Evolutionary conservation across 306 rosid genomes (phyloP).

Genomic region (Malus fusca): DNA sequence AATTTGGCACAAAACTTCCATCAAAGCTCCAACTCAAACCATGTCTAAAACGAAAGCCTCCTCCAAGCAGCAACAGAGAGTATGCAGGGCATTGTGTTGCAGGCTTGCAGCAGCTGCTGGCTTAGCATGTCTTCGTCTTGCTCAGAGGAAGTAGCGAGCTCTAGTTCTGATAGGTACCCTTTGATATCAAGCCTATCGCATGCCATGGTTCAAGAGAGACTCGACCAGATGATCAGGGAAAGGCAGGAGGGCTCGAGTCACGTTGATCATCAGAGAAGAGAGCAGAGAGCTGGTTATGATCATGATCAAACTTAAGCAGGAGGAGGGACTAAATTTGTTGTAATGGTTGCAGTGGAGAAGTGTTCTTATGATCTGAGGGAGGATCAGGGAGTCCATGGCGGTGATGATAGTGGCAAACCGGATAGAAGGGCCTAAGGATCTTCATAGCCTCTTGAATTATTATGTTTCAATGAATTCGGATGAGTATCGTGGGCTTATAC

Average conservation of each 20-base stretch:
- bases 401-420: conserved; percentile 71
- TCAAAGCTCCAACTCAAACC: conserved; percentile 29
- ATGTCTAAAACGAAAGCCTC: conserved; percentile 41
- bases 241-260: conserved; percentile 31
- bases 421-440: conserved; percentile 63
- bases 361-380: conserved; percentile 67
- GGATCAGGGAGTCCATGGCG: conserved; percentile 68
- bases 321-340: conserved; percentile 54
- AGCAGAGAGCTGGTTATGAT: conserved; percentile 20
- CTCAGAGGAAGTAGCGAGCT: conserved; percentile 70
- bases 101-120: conserved; percentile 35
- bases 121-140: conserved; percentile 65
- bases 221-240: conserved; percentile 76
- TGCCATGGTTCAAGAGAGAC: conserved; percentile 95
- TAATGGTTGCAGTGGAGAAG: conserved; percentile 83
- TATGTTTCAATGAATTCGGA: conserved; percentile 72
- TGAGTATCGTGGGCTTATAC: conserved; percentile 46
- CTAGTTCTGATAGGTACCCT: conserved; percentile 49
- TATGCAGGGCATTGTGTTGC: conserved; percentile 67
- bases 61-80: conserved; percentile 38
- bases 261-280: conserved; percentile 38
- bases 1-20: conserved; percentile 21
- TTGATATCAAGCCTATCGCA: conserved; percentile 78
- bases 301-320: conserved; percentile 13
- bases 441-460: conserved; percentile 66